Evolutionary conservation across 306 rosid genomes (phyloP).

Genomic region (Cicer judaicum): DNA sequence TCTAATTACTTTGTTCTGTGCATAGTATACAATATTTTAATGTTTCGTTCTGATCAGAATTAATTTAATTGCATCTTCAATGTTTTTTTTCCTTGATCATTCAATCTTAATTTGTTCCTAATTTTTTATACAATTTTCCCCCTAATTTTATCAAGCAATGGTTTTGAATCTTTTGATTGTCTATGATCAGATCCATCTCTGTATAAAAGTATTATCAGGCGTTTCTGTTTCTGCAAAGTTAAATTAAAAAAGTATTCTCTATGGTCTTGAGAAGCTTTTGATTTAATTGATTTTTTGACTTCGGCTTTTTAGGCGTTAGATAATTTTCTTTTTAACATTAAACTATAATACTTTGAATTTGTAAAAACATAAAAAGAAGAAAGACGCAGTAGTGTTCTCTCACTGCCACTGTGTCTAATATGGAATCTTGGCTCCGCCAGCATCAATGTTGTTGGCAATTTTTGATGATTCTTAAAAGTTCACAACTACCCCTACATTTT

Average conservation of each 20-base stretch:
- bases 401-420: background rate
- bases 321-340: conserved; percentile 12
- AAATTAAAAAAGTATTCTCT: background rate
- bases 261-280: background rate
- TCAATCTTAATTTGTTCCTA: background rate
- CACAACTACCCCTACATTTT: conserved; percentile 38
- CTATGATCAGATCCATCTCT: conserved; percentile 40
- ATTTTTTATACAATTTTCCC: background rate
- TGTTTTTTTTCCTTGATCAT: background rate
- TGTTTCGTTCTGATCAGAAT: conserved; percentile 22
- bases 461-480: conserved; percentile 18
- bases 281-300: conserved; percentile 10
- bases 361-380: background rate
- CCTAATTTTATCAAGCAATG: conserved; percentile 1
- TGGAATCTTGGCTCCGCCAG: conserved; percentile 43
- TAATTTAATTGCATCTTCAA: background rate
- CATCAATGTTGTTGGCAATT: conserved; percentile 15
- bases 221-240: conserved; percentile 9
- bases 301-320: conserved; percentile 40
- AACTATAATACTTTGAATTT: background rate
- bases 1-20: background rate
- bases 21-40: background rate
- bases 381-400: background rate
- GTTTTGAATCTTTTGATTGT: conserved; percentile 18
- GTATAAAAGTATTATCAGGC: background rate